Percentiles rank a stretch among this genome's conserved stretches.
Evolutionary conservation across 106 monocot species (phyloP).

Genomic region (Acanthochlamys bracteata): DNA sequence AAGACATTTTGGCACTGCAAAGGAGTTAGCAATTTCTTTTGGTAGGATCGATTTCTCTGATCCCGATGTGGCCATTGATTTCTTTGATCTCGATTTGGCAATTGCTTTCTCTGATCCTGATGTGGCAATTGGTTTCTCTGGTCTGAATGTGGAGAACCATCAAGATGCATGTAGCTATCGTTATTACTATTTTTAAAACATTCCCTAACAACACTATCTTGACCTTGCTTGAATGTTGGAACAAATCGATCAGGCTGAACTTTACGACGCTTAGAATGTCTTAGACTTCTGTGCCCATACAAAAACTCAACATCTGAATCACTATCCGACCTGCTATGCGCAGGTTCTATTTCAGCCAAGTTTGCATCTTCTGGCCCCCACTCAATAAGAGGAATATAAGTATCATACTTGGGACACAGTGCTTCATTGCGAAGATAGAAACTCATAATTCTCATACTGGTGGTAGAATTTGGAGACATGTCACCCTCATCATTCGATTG

Average conservation of each 20-base stretch:
- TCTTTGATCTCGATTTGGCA: neutral
- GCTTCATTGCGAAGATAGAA: conserved; percentile 20
- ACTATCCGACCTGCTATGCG: conserved; percentile 1
- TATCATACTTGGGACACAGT: conserved; percentile 25
- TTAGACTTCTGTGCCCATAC: conserved; percentile 30
- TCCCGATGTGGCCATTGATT: neutral
- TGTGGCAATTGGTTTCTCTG: neutral
- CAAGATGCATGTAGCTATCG: neutral
- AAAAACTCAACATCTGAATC: conserved; percentile 38
- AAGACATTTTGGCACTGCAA: conserved; percentile 34
- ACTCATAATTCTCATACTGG: conserved; percentile 22
- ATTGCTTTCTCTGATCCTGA: neutral
- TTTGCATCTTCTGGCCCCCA: neutral
- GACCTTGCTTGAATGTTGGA: conserved; percentile 4
- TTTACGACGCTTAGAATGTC: conserved; percentile 55
- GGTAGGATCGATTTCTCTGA: conserved; percentile 2
- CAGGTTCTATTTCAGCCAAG: conserved; percentile 3
- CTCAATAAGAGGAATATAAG: conserved; percentile 1
- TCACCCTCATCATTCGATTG: conserved; percentile 9
- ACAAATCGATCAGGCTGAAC: conserved; percentile 38
- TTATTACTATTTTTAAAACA: neutral
- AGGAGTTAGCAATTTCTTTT: conserved; percentile 23
- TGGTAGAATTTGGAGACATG: neutral
- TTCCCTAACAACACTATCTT: neutral
- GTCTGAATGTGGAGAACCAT: neutral